A percentile compares a stretch with the other conserved stretches of the same genome.
Evolutionary conservation across 1,284 basidiomycete genomes (phyloP).

Genomic region (Fistulina hepatica): DNA sequence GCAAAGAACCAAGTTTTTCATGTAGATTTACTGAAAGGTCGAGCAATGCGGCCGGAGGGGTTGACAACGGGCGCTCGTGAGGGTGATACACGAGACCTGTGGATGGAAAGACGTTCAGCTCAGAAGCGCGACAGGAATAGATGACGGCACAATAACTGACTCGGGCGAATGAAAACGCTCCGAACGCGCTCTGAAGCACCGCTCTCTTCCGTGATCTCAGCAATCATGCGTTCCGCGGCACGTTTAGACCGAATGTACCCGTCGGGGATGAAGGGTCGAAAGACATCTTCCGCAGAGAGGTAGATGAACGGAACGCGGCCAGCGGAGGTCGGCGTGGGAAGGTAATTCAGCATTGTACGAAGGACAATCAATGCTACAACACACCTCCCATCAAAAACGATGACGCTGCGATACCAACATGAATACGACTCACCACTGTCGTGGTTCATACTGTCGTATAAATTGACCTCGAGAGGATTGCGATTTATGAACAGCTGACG

Average conservation of each 20-base stretch:
- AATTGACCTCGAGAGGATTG: slow-evolving; percentile 55
- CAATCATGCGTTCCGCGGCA: slow-evolving; percentile 78
- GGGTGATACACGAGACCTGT: slow-evolving; percentile 93
- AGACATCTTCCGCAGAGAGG: slow-evolving; percentile 91
- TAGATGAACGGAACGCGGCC: slow-evolving; percentile 69
- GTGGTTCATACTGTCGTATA: slow-evolving; percentile 78
- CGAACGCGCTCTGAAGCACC: slow-evolving; percentile 31
- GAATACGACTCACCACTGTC: slow-evolving; percentile 65
- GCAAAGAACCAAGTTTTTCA: too few relatives aligned
- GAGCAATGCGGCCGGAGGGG: slow-evolving; percentile 76
- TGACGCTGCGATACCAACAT: slow-evolving; percentile 1
- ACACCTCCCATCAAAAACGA: slow-evolving; percentile 4
- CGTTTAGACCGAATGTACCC: slow-evolving; percentile 43
- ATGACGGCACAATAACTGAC: slow-evolving; percentile 34
- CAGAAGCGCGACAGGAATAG: slow-evolving; percentile 7
- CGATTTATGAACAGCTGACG: slow-evolving; percentile 33
- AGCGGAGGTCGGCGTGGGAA: not conserved
- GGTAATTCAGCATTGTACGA: not conserved
- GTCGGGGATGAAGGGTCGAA: slow-evolving; percentile 64
- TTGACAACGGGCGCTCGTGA: slow-evolving; percentile 79
- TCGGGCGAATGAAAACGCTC: slow-evolving; percentile 75
- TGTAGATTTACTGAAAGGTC: slow-evolving; percentile 67
- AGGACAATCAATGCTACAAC: slow-evolving; percentile 3
- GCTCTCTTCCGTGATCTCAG: slow-evolving; percentile 51
- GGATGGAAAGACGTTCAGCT: slow-evolving; percentile 11